Evolutionary conservation across 139 green algal species (phyloP).

Genomic region (Eudorina sp.): DNA sequence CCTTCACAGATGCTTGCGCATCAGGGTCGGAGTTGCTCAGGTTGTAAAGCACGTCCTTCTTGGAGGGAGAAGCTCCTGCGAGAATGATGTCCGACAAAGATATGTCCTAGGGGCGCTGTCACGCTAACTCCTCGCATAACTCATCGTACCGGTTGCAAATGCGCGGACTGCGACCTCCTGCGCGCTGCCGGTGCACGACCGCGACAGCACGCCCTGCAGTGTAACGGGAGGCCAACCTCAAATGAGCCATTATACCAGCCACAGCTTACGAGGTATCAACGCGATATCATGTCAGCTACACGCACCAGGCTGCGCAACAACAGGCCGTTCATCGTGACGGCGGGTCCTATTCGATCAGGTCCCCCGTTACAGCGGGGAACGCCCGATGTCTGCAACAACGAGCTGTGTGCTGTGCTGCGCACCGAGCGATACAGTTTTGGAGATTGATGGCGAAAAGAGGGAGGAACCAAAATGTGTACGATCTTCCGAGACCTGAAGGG

Average conservation of each 20-base stretch:
- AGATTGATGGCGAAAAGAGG: no score
- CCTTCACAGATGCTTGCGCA: slow-evolving; percentile 55
- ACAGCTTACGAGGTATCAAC: no score
- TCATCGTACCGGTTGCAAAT: slow-evolving; percentile 22
- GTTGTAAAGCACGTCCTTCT: slow-evolving; percentile 59
- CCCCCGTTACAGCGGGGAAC: neutral
- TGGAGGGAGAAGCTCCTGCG: slow-evolving; percentile 54
- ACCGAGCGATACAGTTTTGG: neutral
- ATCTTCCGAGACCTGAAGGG: no score
- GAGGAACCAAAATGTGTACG: no score
- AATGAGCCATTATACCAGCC: no score
- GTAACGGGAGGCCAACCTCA: neutral
- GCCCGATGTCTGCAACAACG: neutral
- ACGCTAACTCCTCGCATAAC: neutral
- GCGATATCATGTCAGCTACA: neutral
- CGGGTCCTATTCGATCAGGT: neutral
- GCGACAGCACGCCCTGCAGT: slow-evolving; percentile 46
- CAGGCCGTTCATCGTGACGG: slow-evolving; percentile 31
- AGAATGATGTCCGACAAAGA: slow-evolving; percentile 14
- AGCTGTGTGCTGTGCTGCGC: neutral
- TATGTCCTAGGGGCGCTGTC: neutral
- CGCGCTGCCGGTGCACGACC: slow-evolving; percentile 18
- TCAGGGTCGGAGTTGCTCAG: slow-evolving; percentile 58
- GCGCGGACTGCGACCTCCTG: slow-evolving; percentile 31
- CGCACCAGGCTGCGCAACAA: slow-evolving; percentile 36